Conservation (phyloP, 2,329 filamentous ascomycete genomes). For the Talaromyces verruculosus region DNA sequence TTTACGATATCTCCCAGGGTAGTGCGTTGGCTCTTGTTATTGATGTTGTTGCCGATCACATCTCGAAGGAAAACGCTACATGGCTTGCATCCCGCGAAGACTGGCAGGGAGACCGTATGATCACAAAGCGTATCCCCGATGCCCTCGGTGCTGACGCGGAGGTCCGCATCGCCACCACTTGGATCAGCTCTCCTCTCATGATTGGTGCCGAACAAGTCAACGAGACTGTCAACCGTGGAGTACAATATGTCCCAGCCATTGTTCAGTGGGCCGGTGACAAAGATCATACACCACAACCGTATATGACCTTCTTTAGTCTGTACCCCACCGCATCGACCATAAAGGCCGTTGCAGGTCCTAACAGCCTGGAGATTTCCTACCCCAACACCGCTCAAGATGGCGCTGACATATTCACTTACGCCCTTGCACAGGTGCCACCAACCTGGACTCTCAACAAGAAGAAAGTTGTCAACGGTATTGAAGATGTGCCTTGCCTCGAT, state of each 20-base stretch:
- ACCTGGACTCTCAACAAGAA: constrained; percentile 38
- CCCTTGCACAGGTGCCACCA: constrained; percentile 42
- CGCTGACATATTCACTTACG: constrained; percentile 43
- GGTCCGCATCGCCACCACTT: constrained; percentile 40
- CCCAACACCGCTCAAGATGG: constrained; percentile 45
- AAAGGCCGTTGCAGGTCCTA: constrained; percentile 39
- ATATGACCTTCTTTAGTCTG: constrained; percentile 43
- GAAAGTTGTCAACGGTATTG: constrained; percentile 35
- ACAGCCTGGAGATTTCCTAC: constrained; percentile 39
- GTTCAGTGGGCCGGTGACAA: constrained; percentile 50
- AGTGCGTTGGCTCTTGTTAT: constrained; percentile 43
- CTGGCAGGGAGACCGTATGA: constrained; percentile 38
- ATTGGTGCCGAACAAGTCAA: constrained; percentile 43
- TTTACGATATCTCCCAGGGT: constrained; percentile 46
- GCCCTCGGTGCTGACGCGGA: constrained; percentile 32
- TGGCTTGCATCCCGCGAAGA: constrained; percentile 34
- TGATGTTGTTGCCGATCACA: constrained; percentile 32
- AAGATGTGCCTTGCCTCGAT: constrained; percentile 42
- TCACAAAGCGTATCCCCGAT: constrained; percentile 41
- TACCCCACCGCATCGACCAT: constrained; percentile 49
- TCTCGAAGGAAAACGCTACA: constrained; percentile 30
- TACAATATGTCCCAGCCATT: constrained; percentile 49
- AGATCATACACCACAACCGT: constrained; percentile 41
- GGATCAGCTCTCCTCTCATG: constrained; percentile 47
- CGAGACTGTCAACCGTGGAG: constrained; percentile 40